Conservation (phyloP, 208 protist genomes). For the Acanthamoeba comandoni region DNA sequence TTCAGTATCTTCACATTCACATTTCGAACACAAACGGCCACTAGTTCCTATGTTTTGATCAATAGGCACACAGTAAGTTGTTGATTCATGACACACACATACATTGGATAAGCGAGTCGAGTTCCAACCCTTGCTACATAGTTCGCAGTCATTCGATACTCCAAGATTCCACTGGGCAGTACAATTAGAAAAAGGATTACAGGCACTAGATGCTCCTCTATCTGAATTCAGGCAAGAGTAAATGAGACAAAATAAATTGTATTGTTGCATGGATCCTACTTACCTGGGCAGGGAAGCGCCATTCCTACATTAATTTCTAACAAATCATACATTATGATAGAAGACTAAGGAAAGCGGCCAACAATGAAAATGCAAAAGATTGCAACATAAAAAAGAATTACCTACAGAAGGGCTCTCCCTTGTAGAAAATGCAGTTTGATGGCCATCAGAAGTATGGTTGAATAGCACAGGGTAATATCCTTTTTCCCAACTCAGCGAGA, state of each 20-base stretch:
- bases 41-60: neutral
- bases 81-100: neutral
- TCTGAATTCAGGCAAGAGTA: slow-evolving; percentile 12
- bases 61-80: neutral
- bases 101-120: too few species aligned
- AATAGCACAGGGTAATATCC: slow-evolving; percentile 12
- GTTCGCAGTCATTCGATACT: neutral
- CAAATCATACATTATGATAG: too few species aligned
- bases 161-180: neutral
- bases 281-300: neutral
- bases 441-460: neutral
- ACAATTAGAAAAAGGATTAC: neutral
- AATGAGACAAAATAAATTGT: neutral
- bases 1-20: neutral
- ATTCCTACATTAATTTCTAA: neutral
- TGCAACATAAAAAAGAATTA: too few species aligned
- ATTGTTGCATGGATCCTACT: neutral
- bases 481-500: neutral
- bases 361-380: too few species aligned
- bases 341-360: too few species aligned
- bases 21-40: slow-evolving; percentile 2
- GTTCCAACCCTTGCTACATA: neutral
- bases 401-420: too few species aligned
- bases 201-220: neutral
- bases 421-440: too few species aligned